Evolutionary conservation across 257 asterid genomes (phyloP).

Genomic region (Solanum chilense): DNA sequence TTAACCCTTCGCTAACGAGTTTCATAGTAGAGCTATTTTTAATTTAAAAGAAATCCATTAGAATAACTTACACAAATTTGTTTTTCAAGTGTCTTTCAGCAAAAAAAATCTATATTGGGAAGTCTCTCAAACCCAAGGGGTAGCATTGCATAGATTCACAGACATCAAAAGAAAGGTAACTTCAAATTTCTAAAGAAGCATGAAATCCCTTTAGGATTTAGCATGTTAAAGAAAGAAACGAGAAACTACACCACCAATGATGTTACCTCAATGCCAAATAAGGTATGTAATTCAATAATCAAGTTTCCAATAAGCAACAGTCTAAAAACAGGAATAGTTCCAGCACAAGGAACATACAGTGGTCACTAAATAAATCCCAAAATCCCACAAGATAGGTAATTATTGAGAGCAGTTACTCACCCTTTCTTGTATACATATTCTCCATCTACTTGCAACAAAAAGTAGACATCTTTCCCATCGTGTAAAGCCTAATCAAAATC

Average conservation of each 20-base stretch:
- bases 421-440: slow-evolving; percentile 59
- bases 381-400: neutral
- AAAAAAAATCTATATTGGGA: neutral
- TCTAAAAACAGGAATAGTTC: neutral
- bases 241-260: neutral
- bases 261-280: neutral
- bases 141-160: neutral
- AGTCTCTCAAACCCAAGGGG: neutral
- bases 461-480: slow-evolving; percentile 64
- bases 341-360: neutral
- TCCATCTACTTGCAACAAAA: slow-evolving; percentile 76
- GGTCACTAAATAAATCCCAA: neutral
- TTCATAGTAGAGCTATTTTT: neutral
- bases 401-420: slow-evolving; percentile 21
- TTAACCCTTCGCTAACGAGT: neutral
- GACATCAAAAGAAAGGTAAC: neutral
- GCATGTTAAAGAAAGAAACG: neutral
- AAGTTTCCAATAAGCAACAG: neutral
- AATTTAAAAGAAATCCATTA: neutral
- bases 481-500: slow-evolving; percentile 55
- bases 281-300: neutral
- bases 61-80: neutral
- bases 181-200: neutral
- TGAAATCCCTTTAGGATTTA: neutral
- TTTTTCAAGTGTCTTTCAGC: neutral